Percentiles rank a stretch among this genome's conserved stretches.
phyloP scores from a whole-genome alignment of 2,329 filamentous ascomycete genomes.

The Penicillium aurantiogriseum region DNA sequence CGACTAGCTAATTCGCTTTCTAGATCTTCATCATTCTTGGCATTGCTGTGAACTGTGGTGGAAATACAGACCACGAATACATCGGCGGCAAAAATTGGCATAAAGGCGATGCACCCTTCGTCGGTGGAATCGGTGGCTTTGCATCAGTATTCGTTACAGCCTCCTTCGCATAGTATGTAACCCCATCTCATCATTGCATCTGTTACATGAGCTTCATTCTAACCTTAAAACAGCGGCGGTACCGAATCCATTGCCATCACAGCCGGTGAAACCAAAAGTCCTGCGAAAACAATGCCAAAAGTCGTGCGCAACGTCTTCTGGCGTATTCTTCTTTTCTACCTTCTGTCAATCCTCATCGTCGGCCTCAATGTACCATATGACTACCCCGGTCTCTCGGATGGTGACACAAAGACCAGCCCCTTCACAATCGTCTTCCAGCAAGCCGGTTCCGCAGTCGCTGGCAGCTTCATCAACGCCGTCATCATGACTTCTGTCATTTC shows the following conservation, averaged over 20 bases:
- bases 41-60: constrained; percentile 60
- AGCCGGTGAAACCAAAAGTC: constrained; percentile 64
- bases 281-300: constrained; percentile 58
- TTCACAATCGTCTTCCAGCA: constrained; percentile 63
- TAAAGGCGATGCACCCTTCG: constrained; percentile 61
- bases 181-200: not conserved
- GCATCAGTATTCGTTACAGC: constrained; percentile 63
- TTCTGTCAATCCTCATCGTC: constrained; percentile 53
- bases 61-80: constrained; percentile 53
- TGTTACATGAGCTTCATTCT: not conserved
- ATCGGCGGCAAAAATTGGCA: constrained; percentile 61
- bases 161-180: constrained; percentile 56
- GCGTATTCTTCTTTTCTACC: constrained; percentile 59
- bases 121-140: constrained; percentile 64
- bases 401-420: constrained; percentile 49
- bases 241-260: constrained; percentile 66
- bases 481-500: constrained; percentile 60
- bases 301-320: constrained; percentile 67
- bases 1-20: constrained; percentile 15
- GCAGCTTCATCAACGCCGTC: constrained; percentile 61
- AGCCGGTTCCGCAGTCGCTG: constrained; percentile 55
- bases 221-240: constrained; percentile 45
- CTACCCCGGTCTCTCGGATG: constrained; percentile 47
- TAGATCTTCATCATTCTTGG: constrained; percentile 62
- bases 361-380: constrained; percentile 61